Base-by-base conservation (phyloP, 2,329 filamentous ascomycete genomes). In the Penicillium decumbens region DNA sequence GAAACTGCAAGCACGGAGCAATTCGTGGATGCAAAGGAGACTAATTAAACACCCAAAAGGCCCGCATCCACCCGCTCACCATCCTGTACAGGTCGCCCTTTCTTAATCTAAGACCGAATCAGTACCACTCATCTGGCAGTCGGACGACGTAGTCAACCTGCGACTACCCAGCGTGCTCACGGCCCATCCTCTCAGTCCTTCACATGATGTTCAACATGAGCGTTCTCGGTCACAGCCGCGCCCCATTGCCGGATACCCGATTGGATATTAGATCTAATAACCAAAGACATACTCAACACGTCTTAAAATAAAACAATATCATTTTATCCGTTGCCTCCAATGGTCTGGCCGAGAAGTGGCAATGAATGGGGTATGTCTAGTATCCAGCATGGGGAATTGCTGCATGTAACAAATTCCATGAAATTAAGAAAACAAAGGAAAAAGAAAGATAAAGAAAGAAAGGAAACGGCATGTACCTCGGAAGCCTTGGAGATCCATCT, bases 11-110 rank as follows among this genome's bases (percentile, higher is more conserved):
- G 70, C 29, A 58, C 69, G 35, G 71, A 75, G 43, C 59, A 69
- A 35, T 75, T 75, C 55, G 71, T 76, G 38, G 73, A 75, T 60
- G 73, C 73, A 33, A 51, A 65, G 53, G 64, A 67, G 46, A 54
- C 51, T 28, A 49, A 58, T 59, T 55, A 49, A 49, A 32, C 23
- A 25, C 30, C 24, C 24, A 30, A 37, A 28, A 20, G 13, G 24
- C 28, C 6, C 30, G 15, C 12, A 33, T 24, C 10, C 30, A 30
- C 27, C 41, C 25, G 30, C 40, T 40, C 33, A 20, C 45, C 45
- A 39, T 44, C 38, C 23, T 43, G 15, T 40, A 30, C 32, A 41
- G 18, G 42, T 41, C 24, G 39, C 4, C 42, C 18, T 28, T 39
- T 15, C 40, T 32, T 27, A 44, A 33, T 46, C 33, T 10, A 23